Evolutionary conservation across 495 filamentous ascomycete genomes (phyloP).

Genomic region (Cercophora newfieldiana): DNA sequence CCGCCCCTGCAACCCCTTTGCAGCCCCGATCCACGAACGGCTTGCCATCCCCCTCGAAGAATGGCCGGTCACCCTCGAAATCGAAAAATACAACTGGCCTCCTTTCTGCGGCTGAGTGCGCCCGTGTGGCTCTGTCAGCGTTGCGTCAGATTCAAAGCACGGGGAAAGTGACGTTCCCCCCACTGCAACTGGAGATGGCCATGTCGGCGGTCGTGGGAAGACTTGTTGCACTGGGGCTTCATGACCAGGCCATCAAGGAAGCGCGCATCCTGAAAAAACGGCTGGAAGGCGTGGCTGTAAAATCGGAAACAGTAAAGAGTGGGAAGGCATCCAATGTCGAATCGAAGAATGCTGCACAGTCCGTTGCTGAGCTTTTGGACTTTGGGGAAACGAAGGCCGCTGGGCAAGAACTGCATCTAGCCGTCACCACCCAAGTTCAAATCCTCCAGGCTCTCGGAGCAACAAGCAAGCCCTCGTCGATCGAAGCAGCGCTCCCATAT

Average conservation of each 20-base stretch:
- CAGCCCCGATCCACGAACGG: conserved; percentile 57
- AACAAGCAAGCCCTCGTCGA: conserved; percentile 50
- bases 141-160: conserved; percentile 60
- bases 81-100: conserved; percentile 36
- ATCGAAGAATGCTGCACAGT: conserved; percentile 41
- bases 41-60: conserved; percentile 40
- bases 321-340: conserved; percentile 22
- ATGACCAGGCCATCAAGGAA: conserved; percentile 77
- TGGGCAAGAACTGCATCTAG: conserved; percentile 46
- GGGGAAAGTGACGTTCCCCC: conserved; percentile 51
- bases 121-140: conserved; percentile 68
- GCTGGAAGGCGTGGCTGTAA: conserved; percentile 44
- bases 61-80: conserved; percentile 29
- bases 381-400: conserved; percentile 48
- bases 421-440: conserved; percentile 56
- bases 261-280: conserved; percentile 66
- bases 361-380: conserved; percentile 63
- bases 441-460: conserved; percentile 49
- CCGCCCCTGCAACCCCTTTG: conserved; percentile 50
- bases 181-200: conserved; percentile 79
- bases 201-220: conserved; percentile 75
- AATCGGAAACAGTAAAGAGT: conserved; percentile 33
- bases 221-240: conserved; percentile 68
- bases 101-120: conserved; percentile 67
- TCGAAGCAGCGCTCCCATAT: conserved; percentile 50